These are phyloP conservation scores for Phytophthora sojae DNA, from an alignment of 352 stramenopile species.

Conservation along the genomic window DNA sequence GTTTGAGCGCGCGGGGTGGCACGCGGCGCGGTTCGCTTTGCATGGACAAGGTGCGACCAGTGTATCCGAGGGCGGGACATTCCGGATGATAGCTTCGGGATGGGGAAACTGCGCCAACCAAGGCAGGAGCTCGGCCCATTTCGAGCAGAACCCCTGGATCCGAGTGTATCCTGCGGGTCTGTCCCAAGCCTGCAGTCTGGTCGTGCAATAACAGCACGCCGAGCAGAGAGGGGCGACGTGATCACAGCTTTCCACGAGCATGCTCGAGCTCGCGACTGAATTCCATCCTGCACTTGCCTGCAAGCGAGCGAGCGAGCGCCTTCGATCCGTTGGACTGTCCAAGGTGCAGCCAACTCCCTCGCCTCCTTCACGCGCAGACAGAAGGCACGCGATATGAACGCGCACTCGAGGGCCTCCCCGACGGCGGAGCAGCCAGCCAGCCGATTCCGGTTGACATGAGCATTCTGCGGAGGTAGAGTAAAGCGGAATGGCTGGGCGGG, in stretches of 20 bases:
- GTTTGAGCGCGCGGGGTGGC: not conserved
- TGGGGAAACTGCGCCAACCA: constrained; percentile 20
- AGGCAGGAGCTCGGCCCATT: not conserved
- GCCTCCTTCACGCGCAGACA: not conserved
- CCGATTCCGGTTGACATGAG: not conserved
- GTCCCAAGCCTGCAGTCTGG: constrained; percentile 29
- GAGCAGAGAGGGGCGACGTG: constrained; percentile 14
- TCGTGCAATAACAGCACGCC: constrained; percentile 11
- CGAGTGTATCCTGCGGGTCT: constrained; percentile 21
- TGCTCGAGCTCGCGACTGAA: constrained; percentile 16
- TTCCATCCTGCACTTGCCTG: constrained; percentile 11
- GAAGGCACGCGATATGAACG: constrained; percentile 1
- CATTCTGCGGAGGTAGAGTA: too few relatives aligned
- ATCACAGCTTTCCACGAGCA: constrained; percentile 8
- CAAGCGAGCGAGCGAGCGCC: too few relatives aligned
- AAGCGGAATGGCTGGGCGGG: not conserved
- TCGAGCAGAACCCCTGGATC: not conserved
- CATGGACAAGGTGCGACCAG: constrained; percentile 34
- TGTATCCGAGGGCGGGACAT: constrained; percentile 27
- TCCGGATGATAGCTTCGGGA: constrained; percentile 17
- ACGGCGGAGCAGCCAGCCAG: not conserved
- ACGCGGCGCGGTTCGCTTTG: not conserved
- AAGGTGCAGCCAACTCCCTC: not conserved
- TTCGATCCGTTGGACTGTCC: not conserved
- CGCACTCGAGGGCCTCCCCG: not conserved